A percentile compares a stretch with the other conserved stretches of the same genome.
Conservation (phyloP, 805 yeast species). For the Spathaspora boniae region DNA sequence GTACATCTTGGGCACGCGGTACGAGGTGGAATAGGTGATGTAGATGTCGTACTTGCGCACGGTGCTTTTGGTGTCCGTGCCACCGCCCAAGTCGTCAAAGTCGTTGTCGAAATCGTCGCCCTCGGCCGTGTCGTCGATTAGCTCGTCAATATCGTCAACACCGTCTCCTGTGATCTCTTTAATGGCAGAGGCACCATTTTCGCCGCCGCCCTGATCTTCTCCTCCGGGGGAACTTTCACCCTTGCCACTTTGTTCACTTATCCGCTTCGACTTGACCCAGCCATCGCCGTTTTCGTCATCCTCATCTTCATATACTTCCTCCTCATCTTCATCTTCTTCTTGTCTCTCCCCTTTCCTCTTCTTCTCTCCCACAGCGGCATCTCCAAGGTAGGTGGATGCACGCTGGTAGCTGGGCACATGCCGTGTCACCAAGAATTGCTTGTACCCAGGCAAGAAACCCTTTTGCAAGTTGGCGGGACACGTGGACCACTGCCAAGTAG, state of each 20-base stretch:
- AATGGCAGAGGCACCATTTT: no score
- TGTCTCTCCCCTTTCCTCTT: slow-evolving; percentile 39
- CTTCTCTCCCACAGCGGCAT: no score
- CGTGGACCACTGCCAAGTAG: slow-evolving; percentile 89
- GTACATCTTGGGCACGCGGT: slow-evolving; percentile 93
- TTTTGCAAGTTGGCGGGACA: slow-evolving; percentile 37
- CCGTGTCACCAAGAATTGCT: slow-evolving; percentile 81
- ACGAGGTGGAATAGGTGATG: slow-evolving; percentile 90
- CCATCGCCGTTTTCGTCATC: slow-evolving; percentile 60
- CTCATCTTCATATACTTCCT: slow-evolving; percentile 33
- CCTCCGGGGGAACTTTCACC: slow-evolving; percentile 13
- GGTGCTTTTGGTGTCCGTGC: slow-evolving; percentile 23
- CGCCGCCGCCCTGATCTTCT: slow-evolving; percentile 1
- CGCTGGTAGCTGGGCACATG: slow-evolving; percentile 86
- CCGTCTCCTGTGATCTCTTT: slow-evolving; percentile 16
- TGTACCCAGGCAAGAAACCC: slow-evolving; percentile 78
- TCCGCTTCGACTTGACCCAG: slow-evolving; percentile 44
- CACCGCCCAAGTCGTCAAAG: slow-evolving; percentile 31
- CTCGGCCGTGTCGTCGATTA: slow-evolving; percentile 43
- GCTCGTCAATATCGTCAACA: slow-evolving; percentile 46
- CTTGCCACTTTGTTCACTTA: slow-evolving; percentile 10
- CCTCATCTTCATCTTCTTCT: slow-evolving; percentile 33
- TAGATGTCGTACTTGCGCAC: slow-evolving; percentile 81
- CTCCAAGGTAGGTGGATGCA: slow-evolving; percentile 54
- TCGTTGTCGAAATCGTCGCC: slow-evolving; percentile 24